phyloP scores from a whole-genome alignment of 1,284 basidiomycete genomes.

The Ganoderma sinense region DNA sequence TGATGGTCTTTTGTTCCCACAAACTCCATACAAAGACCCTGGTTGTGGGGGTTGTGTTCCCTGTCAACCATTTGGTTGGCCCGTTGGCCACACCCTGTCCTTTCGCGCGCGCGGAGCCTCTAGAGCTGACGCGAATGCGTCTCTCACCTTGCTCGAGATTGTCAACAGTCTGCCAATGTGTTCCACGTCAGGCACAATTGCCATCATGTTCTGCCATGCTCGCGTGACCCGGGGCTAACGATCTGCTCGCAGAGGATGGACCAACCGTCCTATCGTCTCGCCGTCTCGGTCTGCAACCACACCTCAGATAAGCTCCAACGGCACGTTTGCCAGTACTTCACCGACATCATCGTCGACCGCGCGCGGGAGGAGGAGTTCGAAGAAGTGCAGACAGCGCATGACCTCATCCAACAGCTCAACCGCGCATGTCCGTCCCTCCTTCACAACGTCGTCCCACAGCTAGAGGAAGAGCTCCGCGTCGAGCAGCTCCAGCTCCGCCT shows the following conservation, averaged over 20 bases:
- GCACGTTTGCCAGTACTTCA: conserved; percentile 91
- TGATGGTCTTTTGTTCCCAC: not conserved
- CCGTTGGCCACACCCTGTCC: not conserved
- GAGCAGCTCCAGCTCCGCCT: conserved; percentile 79
- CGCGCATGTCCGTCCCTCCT: conserved; percentile 84
- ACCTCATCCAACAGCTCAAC: conserved; percentile 87
- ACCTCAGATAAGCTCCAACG: conserved; percentile 90
- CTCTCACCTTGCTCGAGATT: not conserved
- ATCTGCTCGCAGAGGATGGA: conserved; percentile 62
- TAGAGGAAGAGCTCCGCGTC: conserved; percentile 90
- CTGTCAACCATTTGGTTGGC: not conserved
- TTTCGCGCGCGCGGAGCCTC: not conserved
- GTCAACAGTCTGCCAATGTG: not conserved
- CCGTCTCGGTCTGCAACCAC: conserved; percentile 86
- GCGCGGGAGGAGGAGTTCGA: conserved; percentile 65
- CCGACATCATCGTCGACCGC: conserved; percentile 81
- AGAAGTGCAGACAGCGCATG: conserved; percentile 80
- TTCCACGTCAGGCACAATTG: not conserved
- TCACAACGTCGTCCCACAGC: conserved; percentile 90
- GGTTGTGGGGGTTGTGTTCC: not conserved
- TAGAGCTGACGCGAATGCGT: not conserved
- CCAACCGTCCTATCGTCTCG: conserved; percentile 84
- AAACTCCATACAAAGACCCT: not conserved
- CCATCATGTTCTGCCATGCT: not conserved
- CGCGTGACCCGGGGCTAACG: conserved; percentile 2